Evolutionary conservation across 805 yeast genomes (phyloP).

Genomic region (Starmerella stigmatis): DNA sequence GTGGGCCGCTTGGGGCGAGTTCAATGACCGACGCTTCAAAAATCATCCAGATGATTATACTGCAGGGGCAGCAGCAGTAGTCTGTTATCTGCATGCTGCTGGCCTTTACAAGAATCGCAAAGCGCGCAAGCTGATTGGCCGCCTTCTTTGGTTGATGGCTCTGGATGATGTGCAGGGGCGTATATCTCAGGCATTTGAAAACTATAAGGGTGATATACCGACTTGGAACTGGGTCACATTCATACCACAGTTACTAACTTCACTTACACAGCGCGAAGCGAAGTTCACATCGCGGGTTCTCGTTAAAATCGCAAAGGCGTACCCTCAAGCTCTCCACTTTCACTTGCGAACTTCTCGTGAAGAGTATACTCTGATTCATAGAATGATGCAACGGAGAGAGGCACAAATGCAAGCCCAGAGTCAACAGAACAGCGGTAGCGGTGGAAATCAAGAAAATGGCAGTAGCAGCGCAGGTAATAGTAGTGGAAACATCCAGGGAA

Average conservation of each 20-base stretch:
- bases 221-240: constrained; percentile 99
- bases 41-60: constrained; percentile 72
- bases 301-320: constrained; percentile 86
- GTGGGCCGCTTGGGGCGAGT: constrained; percentile 99
- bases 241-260: constrained; percentile 84
- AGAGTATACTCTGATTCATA: constrained; percentile 79
- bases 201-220: constrained; percentile 90
- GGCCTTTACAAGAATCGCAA: constrained; percentile 89
- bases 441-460: not conserved
- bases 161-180: constrained; percentile 78
- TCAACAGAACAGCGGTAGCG: not conserved
- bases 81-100: constrained; percentile 95
- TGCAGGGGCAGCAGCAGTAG: constrained; percentile 85
- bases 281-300: constrained; percentile 75
- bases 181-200: constrained; percentile 76
- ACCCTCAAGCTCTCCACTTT: constrained; percentile 95
- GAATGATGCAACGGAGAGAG: constrained; percentile 28
- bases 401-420: not conserved
- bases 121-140: constrained; percentile 73
- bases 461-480: not conserved
- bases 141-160: constrained; percentile 87
- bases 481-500: not conserved
- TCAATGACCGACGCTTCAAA: constrained; percentile 77
- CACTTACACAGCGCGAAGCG: constrained; percentile 86
- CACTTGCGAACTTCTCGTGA: constrained; percentile 91